Evolutionary conservation across 306 rosid species (phyloP).

Genomic region (Cercis canadensis): DNA sequence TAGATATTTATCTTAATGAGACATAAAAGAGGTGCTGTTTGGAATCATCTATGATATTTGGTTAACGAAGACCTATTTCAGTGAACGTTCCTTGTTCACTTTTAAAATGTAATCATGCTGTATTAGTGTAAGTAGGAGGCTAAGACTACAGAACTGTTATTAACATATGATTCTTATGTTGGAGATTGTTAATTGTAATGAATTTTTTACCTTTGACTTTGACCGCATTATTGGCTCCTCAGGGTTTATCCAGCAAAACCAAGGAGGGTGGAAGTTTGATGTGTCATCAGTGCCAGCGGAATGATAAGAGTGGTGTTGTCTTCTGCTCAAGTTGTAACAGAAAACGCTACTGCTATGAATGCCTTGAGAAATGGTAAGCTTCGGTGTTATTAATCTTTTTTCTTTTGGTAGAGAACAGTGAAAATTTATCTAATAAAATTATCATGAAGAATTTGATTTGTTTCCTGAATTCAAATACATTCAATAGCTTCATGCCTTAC

Average conservation of each 20-base stretch:
- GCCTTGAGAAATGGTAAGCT: conserved; percentile 62
- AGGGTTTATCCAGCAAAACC: conserved; percentile 35
- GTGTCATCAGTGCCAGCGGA: conserved; percentile 83
- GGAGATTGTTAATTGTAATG: conserved; percentile 1
- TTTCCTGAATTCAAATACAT: conserved; percentile 7
- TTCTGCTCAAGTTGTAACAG: conserved; percentile 51
- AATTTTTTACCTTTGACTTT: conserved; percentile 1
- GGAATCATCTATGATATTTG: not conserved
- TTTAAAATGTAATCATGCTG: not conserved
- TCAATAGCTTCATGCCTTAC: conserved; percentile 8
- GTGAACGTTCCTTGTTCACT: not conserved
- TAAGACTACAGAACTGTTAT: not conserved
- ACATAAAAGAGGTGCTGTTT: not conserved
- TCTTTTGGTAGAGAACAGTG: not conserved
- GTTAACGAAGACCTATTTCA: not conserved
- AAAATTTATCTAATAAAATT: not conserved
- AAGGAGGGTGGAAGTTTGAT: conserved; percentile 59
- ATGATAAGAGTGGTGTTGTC: conserved; percentile 65
- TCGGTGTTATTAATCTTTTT: not conserved
- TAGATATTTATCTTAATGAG: conserved; percentile 22
- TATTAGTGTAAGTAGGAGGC: not conserved
- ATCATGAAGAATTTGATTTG: conserved; percentile 21
- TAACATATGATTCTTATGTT: not conserved
- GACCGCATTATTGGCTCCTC: conserved; percentile 1
- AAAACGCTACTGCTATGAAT: conserved; percentile 62